These are phyloP conservation scores for Dictyostelium purpureum DNA, from an alignment of 78 protist genomes.

Conservation along the genomic window DNA sequence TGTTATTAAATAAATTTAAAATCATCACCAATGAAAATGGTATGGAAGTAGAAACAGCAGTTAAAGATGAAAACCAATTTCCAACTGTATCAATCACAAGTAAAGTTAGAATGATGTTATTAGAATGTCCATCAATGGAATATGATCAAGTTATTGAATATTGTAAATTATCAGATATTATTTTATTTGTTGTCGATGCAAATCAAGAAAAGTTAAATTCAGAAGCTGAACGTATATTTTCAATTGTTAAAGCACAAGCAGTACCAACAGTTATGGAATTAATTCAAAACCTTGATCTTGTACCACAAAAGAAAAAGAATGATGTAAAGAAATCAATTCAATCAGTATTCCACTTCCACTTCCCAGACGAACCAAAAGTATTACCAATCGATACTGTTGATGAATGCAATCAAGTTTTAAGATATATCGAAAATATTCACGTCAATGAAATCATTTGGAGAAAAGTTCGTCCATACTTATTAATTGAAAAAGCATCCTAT, in stretches of 20 bases:
- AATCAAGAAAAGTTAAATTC: not conserved
- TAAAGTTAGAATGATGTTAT: constrained; percentile 44
- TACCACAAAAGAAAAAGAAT: constrained; percentile 61
- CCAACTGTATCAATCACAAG: not conserved
- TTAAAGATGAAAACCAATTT: not conserved
- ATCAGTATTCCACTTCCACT: constrained; percentile 53
- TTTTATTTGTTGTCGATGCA: constrained; percentile 57
- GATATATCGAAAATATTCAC: constrained; percentile 30
- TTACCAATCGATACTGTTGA: constrained; percentile 76
- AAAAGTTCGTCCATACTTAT: constrained; percentile 23
- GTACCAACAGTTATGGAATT: constrained; percentile 81
- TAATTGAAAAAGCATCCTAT: constrained; percentile 8
- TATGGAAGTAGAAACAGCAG: not conserved
- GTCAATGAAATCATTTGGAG: constrained; percentile 51
- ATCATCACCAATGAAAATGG: not conserved
- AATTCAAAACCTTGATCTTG: constrained; percentile 53
- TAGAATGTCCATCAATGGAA: constrained; percentile 17
- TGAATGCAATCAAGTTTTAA: constrained; percentile 14
- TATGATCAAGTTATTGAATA: constrained; percentile 11
- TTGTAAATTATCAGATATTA: constrained; percentile 62
- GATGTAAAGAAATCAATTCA: constrained; percentile 51
- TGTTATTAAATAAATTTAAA: constrained; percentile 7
- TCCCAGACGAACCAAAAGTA: constrained; percentile 85
- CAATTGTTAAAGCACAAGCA: constrained; percentile 84
- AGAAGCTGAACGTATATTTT: constrained; percentile 34